Base-by-base conservation (phyloP, 1,284 basidiomycete genomes). In the Puccinia triticina region DNA sequence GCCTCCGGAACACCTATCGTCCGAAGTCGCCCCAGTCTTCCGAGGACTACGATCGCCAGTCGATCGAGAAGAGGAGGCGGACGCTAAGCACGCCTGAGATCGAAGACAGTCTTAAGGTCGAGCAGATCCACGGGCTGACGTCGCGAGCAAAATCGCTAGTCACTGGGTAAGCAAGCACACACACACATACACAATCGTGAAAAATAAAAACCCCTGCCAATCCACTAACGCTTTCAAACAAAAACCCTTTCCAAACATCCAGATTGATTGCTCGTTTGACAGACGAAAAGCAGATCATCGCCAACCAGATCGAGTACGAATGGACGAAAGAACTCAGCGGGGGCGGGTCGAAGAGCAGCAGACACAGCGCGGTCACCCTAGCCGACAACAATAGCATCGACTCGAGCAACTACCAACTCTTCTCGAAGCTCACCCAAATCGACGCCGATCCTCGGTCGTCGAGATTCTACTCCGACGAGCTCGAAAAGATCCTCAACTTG, bases 271-370 rank as follows among this genome's bases (percentile, higher is more conserved):
- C 23, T 40, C 64, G 40, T 67, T 29, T 67, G 23, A 37, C 14
- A 18, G 16, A 37, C 32, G 64, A 67, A 40, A 67, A 67, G 29
- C 64, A 43, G n/a, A 67, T 67, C 11, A 37, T 67, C 4, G 64
- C 34, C 11, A 67, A 67, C 40, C 34, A 67, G 23, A 67, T 67
- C 2, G 40, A 67, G 32, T 67, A 67, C 23, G 64, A 67, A 67
- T 67, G 64, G 64, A 67, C 29, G 26, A 67, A 67, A 40, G 64
- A 37, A 29, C 21, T 67, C 8, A 37, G 34, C n/a, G 26, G 32
- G 1, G 14, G 40, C 64, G 12, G 14, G 12, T 57, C 55, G 55
- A 40, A 37, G 34, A 67, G 64, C 40, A 10, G 14, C 18, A 29
- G 11, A 40, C 64, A 37, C 10, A 18, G 32, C 2, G 40, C 8